Evolutionary conservation across 331 rosid species (phyloP).

Genomic region (Stylosanthes scabra): DNA sequence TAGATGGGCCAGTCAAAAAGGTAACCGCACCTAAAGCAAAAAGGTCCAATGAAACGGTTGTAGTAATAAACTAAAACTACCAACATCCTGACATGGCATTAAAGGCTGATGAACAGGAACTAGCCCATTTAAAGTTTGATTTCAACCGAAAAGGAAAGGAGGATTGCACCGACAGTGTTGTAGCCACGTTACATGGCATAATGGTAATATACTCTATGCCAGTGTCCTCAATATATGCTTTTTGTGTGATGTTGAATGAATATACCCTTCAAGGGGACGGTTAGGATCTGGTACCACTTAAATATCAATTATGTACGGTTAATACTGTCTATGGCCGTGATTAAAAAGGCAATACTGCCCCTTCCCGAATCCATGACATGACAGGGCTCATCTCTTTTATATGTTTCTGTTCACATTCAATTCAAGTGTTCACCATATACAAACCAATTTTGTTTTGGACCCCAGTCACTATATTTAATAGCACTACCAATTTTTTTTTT

Average conservation of each 20-base stretch:
- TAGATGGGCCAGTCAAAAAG: constrained; percentile 3
- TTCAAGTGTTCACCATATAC: too few relatives aligned
- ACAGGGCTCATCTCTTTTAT: not conserved
- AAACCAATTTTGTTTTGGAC: constrained; percentile 1
- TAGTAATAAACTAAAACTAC: not conserved
- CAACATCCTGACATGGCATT: constrained; percentile 7
- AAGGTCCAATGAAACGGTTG: constrained; percentile 1
- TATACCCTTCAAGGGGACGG: constrained; percentile 39
- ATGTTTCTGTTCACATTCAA: not conserved
- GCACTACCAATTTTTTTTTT: too few relatives aligned
- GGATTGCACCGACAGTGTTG: constrained; percentile 60
- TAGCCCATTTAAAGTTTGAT: not conserved
- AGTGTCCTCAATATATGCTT: constrained; percentile 16
- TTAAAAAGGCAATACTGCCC: constrained; percentile 16
- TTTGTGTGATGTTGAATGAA: constrained; percentile 18
- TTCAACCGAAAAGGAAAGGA: not conserved
- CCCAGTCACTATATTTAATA: not conserved
- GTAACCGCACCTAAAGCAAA: not conserved
- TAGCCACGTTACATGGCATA: constrained; percentile 54
- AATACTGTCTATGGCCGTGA: constrained; percentile 12
- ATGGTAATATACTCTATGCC: not conserved
- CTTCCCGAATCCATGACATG: constrained; percentile 34
- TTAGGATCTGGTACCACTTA: constrained; percentile 33
- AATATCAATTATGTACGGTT: constrained; percentile 38
- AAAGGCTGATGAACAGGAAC: constrained; percentile 8